These are phyloP conservation scores for Microthlaspi erraticum DNA, from an alignment of 345 rosid genomes.

Conservation along the genomic window DNA sequence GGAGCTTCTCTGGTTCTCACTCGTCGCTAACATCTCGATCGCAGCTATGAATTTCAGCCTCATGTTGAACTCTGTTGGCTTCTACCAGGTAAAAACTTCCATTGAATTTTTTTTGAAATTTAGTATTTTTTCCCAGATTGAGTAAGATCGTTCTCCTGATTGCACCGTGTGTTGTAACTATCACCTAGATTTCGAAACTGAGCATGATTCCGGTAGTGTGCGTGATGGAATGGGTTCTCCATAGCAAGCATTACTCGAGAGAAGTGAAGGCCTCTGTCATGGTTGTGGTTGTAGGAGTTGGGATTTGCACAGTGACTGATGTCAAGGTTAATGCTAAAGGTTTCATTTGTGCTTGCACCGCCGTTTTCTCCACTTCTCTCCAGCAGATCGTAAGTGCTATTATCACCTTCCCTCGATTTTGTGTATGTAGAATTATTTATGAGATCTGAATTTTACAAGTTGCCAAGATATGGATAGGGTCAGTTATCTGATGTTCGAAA, in stretches of 20 bases:
- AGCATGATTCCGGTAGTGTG: slow-evolving; percentile 99
- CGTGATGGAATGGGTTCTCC: slow-evolving; percentile 94
- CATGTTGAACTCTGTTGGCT: slow-evolving; percentile 96
- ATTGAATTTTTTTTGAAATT: too few relatives aligned
- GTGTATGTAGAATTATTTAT: background rate
- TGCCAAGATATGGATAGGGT: background rate
- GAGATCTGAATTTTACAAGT: background rate
- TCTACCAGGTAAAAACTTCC: slow-evolving; percentile 70
- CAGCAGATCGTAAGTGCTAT: slow-evolving; percentile 85
- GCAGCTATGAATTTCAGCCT: slow-evolving; percentile 94
- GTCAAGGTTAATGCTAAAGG: slow-evolving; percentile 95
- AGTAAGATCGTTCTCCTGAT: background rate
- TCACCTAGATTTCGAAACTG: slow-evolving; percentile 75
- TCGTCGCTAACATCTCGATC: slow-evolving; percentile 85
- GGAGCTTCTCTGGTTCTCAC: slow-evolving; percentile 97
- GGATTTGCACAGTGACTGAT: slow-evolving; percentile 95
- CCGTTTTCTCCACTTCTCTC: slow-evolving; percentile 80
- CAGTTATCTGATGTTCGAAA: background rate
- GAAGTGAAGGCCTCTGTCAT: slow-evolving; percentile 81
- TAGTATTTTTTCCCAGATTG: background rate
- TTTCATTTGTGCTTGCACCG: slow-evolving; percentile 79
- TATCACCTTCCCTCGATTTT: slow-evolving; percentile 2
- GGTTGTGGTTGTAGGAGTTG: slow-evolving; percentile 92
- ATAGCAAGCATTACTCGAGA: slow-evolving; percentile 77
- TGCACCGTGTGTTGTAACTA: background rate